Base-by-base conservation (phyloP, 371 early-diverging fungal species). In the Mortierella sp. region DNA sequence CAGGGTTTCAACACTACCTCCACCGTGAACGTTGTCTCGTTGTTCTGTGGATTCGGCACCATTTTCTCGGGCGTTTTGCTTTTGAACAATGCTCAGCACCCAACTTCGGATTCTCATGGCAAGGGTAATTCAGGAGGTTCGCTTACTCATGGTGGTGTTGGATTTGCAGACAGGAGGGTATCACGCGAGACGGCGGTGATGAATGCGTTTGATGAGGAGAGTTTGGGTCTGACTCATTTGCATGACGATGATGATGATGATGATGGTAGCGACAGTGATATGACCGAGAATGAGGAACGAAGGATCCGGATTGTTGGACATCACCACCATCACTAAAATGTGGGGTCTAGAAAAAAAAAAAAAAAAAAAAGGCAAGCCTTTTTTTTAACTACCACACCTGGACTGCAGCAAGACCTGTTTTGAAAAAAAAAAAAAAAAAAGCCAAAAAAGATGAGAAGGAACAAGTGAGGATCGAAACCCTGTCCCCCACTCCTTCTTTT, bases 11-110 rank as follows among this genome's bases (percentile, higher is more conserved):
- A 91, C 64, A 91, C 91, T 18, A 86, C 92, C 7, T 88, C 86
- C 44, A 84, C 89, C 18, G 90, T 89, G n/a, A 89, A 96, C 70
- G 85, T 96, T 44, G 86, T 92, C 2, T 93, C 94, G 21, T 83
- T 97, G 48, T 89, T 97, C 57, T 89, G 88, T 75, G 97, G 97
- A 0, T 97, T 97, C 70, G 72, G 94, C 23, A 94, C 94, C 59
- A 95, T 96, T 62, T 97, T 96, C 75, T 89, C 94, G 37, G 97
- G 97, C 23, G 97, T 95, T 5, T 93, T 93, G 82, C 76, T 95
- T 74, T 82, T 97, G 69, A 93, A 93, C 84, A 80, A 70, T 29
- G 73, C 82, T 19, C 72, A 80, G 45, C 64, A 68, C 58, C 62
- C 75, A 37, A 58, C 56, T 21, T 60, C 53, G 12, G 72, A 69